Conservation (phyloP, 345 rosid species). For the Trapa incisa region DNA sequence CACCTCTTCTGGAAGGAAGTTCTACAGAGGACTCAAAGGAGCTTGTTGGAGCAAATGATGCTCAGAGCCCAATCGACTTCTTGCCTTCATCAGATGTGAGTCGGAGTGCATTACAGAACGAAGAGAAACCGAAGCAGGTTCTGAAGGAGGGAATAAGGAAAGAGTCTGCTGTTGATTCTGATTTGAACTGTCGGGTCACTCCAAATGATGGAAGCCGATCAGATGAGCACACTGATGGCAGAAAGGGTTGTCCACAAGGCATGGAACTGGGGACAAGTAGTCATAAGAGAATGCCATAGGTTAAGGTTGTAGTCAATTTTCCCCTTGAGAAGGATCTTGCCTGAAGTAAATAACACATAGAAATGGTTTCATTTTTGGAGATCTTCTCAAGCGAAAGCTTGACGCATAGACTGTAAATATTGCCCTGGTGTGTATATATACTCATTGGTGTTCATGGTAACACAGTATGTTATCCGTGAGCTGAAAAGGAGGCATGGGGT, state of each 20-base stretch:
- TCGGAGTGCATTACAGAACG: not conserved
- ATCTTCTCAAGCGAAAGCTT: not conserved
- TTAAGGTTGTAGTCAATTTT: not conserved
- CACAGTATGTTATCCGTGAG: not conserved
- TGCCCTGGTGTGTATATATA: not conserved
- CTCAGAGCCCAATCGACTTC: not conserved
- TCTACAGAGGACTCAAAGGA: conserved; percentile 4
- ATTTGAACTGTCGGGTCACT: not conserved
- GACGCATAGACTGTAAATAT: not conserved
- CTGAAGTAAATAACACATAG: not conserved
- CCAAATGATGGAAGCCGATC: conserved; percentile 3
- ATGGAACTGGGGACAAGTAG: not conserved
- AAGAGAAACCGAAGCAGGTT: not conserved
- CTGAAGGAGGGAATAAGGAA: not conserved
- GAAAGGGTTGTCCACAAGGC: not conserved
- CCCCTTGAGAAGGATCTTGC: not conserved
- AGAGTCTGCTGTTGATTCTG: not conserved
- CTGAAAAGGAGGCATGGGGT: not conserved
- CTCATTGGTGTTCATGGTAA: not conserved
- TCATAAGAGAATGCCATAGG: not conserved
- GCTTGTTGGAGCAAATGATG: conserved; percentile 4
- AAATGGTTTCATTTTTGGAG: not conserved
- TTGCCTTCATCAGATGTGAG: not conserved
- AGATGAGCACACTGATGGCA: not conserved
- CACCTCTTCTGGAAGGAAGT: conserved; percentile 4